A percentile compares a stretch with the other conserved stretches of the same genome.
Evolutionary conservation across 345 rosid genomes (phyloP).

Genomic region (Turritis glabra): DNA sequence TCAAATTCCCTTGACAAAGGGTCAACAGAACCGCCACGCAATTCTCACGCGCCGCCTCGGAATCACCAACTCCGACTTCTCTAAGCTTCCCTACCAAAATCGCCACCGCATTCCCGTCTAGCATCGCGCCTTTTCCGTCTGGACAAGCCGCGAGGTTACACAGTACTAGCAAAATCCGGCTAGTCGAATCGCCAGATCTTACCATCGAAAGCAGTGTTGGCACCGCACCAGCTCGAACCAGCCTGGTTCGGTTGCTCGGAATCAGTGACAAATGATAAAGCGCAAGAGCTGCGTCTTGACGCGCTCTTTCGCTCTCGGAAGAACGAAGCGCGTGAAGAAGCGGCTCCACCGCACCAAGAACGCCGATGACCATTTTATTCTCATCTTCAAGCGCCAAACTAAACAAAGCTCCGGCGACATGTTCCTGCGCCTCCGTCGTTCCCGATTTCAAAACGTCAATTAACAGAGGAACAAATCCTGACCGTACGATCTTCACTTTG

Average conservation of each 20-base stretch:
- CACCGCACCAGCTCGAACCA: constrained; percentile 69
- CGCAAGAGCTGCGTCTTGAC: constrained; percentile 72
- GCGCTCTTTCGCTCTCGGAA: constrained; percentile 61
- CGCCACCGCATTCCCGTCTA: constrained; percentile 69
- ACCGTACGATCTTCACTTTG: constrained; percentile 72
- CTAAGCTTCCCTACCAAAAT: constrained; percentile 61
- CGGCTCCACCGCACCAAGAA: constrained; percentile 81
- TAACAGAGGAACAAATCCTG: constrained; percentile 67
- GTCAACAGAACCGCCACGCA: constrained; percentile 65
- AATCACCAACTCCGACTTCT: constrained; percentile 47
- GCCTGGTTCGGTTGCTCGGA: constrained; percentile 63
- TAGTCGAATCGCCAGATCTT: constrained; percentile 49
- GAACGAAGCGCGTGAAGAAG: constrained; percentile 65
- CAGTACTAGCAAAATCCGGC: constrained; percentile 56
- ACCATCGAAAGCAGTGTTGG: constrained; percentile 60
- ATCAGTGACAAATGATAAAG: constrained; percentile 70
- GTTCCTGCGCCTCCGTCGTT: constrained; percentile 75
- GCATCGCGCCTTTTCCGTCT: constrained; percentile 69
- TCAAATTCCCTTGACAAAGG: constrained; percentile 66
- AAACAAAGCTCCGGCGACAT: constrained; percentile 79
- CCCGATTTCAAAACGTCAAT: constrained; percentile 74
- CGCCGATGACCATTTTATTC: constrained; percentile 86
- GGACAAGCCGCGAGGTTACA: constrained; percentile 70
- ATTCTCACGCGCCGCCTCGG: constrained; percentile 60
- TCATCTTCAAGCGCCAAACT: constrained; percentile 84